Conservation (phyloP, 1,139 yeast species). For the Spathaspora sp. region DNA sequence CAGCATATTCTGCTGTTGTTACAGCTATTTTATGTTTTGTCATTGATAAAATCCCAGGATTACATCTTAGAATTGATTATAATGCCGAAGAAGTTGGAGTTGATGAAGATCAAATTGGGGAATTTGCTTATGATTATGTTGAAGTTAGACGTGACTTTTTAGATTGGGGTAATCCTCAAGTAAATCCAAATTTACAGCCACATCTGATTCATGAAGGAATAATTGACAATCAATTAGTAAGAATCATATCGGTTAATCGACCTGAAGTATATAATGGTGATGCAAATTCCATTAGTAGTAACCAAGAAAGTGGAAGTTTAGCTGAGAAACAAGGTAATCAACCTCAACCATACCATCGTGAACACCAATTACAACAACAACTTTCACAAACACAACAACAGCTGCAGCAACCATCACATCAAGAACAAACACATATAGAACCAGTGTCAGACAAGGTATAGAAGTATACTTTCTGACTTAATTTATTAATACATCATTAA, state of each 20-base stretch:
- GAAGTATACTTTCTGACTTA: neutral
- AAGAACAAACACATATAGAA: constrained; percentile 1
- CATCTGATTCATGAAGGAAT: constrained; percentile 10
- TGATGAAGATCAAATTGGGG: constrained; percentile 97
- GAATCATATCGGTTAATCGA: constrained; percentile 1
- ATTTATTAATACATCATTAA: neutral
- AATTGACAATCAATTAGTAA: constrained; percentile 3
- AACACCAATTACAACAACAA: constrained; percentile 1
- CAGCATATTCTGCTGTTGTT: constrained; percentile 75
- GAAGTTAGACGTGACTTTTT: constrained; percentile 93
- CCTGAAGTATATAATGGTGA: constrained; percentile 6
- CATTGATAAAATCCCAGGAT: constrained; percentile 78
- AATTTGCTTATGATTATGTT: constrained; percentile 96
- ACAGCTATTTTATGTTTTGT: constrained; percentile 76
- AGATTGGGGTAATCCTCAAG: constrained; percentile 47
- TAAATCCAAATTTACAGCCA: constrained; percentile 12
- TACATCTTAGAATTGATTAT: constrained; percentile 75
- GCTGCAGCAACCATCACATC: neutral
- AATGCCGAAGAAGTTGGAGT: constrained; percentile 86
- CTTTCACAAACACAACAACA: constrained; percentile 4
- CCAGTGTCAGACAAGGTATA: neutral
- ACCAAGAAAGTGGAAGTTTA: constrained; percentile 3
- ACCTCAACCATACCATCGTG: constrained; percentile 5
- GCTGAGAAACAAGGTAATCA: constrained; percentile 2
- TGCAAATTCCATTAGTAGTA: constrained; percentile 1